Conservation (phyloP, 2,329 filamentous ascomycete genomes). For the Penicillium sp. region DNA sequence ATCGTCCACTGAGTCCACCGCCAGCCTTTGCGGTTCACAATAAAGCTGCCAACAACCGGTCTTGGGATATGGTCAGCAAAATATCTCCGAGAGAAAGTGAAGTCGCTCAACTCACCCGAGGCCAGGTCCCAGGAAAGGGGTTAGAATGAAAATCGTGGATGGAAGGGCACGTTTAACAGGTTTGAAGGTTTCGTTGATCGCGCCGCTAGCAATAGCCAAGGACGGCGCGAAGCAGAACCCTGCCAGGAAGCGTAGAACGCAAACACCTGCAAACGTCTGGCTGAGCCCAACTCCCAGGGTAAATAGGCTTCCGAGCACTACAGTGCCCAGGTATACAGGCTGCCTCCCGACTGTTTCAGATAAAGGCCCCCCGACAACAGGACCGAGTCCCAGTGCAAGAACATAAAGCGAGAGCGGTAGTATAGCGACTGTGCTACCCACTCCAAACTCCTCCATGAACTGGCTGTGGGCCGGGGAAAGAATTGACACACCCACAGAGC, state of each 20-base stretch:
- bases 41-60: constrained; percentile 23
- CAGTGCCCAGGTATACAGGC: constrained; percentile 18
- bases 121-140: constrained; percentile 22
- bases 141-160: constrained; percentile 21
- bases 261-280: constrained; percentile 11
- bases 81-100: neutral
- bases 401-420: constrained; percentile 19
- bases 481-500: constrained; percentile 17
- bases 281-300: constrained; percentile 17
- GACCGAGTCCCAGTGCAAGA: constrained; percentile 18
- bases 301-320: constrained; percentile 15
- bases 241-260: constrained; percentile 17
- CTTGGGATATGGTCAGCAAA: constrained; percentile 3
- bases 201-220: constrained; percentile 16
- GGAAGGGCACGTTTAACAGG: constrained; percentile 17
- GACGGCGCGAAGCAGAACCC: constrained; percentile 19
- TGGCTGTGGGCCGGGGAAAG: constrained; percentile 12
- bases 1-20: constrained; percentile 22
- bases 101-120: constrained; percentile 13
- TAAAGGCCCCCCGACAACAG: constrained; percentile 23
- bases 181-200: constrained; percentile 22
- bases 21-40: constrained; percentile 22
- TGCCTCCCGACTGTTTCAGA: constrained; percentile 25
- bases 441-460: constrained; percentile 17
- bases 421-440: constrained; percentile 16